A percentile compares a stretch with the other conserved stretches of the same genome.
Conservation (phyloP, 805 yeast genomes). For the Candida nanaspora region DNA sequence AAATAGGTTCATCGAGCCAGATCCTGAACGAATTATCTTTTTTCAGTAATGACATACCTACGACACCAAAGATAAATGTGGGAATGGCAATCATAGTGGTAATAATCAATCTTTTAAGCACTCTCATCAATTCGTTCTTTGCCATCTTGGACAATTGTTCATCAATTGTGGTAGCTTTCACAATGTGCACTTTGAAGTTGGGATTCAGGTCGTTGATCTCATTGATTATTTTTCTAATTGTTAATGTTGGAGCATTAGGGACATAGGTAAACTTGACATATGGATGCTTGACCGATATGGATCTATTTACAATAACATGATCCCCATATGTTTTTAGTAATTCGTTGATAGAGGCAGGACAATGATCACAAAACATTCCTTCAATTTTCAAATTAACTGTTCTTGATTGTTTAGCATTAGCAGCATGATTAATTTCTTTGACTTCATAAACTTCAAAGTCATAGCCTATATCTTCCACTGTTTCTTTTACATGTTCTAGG, state of each 20-base stretch:
- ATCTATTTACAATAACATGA: conserved; percentile 47
- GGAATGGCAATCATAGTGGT: conserved; percentile 52
- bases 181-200: conserved; percentile 42
- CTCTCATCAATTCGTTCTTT: conserved; percentile 35
- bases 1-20: conserved; percentile 55
- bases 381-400: conserved; percentile 47
- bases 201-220: conserved; percentile 40
- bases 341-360: conserved; percentile 51
- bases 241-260: conserved; percentile 46
- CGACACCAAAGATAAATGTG: conserved; percentile 60
- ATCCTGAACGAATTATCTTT: conserved; percentile 29
- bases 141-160: conserved; percentile 52
- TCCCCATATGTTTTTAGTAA: conserved; percentile 48
- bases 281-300: conserved; percentile 49
- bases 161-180: conserved; percentile 51
- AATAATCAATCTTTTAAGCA: conserved; percentile 39
- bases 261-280: conserved; percentile 57
- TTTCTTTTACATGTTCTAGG: conserved; percentile 35
- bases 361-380: conserved; percentile 68
- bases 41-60: conserved; percentile 55
- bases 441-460: conserved; percentile 43
- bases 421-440: conserved; percentile 37
- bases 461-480: conserved; percentile 63
- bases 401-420: conserved; percentile 43
- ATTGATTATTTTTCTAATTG: conserved; percentile 48